Percentiles rank a stretch among this genome's conserved stretches.
These are phyloP conservation scores for Tetradesmus lagerheimii DNA, from an alignment of 139 green algal species.

Conservation along the genomic window DNA sequence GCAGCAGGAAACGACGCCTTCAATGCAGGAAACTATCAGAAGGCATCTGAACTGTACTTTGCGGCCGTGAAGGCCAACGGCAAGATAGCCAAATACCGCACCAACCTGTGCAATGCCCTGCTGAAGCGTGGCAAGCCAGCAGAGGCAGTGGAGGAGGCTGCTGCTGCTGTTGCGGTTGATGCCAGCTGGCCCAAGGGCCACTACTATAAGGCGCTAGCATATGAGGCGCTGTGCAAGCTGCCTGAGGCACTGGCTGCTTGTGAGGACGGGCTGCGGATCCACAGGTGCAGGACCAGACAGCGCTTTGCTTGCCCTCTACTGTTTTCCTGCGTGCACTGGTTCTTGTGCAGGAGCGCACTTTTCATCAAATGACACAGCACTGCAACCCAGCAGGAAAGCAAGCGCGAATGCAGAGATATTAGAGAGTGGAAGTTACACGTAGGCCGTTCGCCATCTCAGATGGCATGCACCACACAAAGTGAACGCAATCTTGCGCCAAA, in stretches of 20 bases:
- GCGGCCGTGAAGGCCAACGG: neutral
- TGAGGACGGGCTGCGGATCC: neutral
- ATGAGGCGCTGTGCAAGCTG: neutral
- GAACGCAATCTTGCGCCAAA: too few species aligned
- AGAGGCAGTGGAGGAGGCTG: neutral
- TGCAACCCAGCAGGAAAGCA: too few species aligned
- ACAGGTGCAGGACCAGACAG: neutral
- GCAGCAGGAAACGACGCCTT: slow-evolving; percentile 7
- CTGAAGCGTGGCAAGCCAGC: neutral
- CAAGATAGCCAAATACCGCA: slow-evolving; percentile 14
- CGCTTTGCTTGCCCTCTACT: too few species aligned
- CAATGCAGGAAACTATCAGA: neutral
- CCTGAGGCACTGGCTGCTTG: neutral
- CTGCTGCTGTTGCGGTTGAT: neutral
- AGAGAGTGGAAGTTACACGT: too few species aligned
- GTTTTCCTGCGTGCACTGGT: too few species aligned
- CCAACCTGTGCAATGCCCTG: slow-evolving; percentile 12
- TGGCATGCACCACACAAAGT: too few species aligned
- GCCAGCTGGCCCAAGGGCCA: neutral
- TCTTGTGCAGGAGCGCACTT: too few species aligned
- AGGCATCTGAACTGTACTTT: neutral
- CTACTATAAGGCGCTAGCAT: neutral
- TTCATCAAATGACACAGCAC: too few species aligned
- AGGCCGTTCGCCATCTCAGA: too few species aligned
- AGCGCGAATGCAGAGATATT: too few species aligned